phyloP scores from a whole-genome alignment of 148 eudicot genomes.

The Fagopyrum esculentum region DNA sequence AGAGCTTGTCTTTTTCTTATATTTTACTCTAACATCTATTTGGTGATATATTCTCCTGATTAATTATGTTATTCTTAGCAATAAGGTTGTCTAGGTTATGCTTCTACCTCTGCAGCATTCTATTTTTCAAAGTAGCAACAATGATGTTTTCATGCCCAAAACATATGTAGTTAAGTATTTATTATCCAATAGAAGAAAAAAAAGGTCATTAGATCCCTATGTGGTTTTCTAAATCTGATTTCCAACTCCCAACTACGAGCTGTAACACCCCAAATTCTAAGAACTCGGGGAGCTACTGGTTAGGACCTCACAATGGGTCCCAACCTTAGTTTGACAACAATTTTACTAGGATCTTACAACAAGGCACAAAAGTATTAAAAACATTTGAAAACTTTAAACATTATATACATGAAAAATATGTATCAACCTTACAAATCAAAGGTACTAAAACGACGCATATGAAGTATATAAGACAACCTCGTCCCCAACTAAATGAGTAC shows the following conservation, averaged over 20 bases:
- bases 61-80: background rate
- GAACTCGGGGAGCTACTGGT: no score
- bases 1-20: slow-evolving; percentile 21
- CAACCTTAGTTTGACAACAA: no score
- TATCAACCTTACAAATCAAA: no score
- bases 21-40: background rate
- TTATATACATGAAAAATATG: no score
- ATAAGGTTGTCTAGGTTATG: background rate
- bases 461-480: no score
- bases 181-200: background rate
- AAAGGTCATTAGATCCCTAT: background rate
- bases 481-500: no score
- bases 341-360: no score
- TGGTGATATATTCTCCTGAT: background rate
- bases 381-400: no score
- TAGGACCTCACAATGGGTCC: no score
- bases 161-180: background rate
- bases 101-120: background rate
- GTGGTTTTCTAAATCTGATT: background rate
- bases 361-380: no score
- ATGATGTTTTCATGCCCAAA: background rate
- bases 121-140: background rate
- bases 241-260: slow-evolving; percentile 4
- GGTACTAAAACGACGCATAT: no score
- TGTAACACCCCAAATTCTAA: no score